phyloP scores from a whole-genome alignment of 768 basidiomycete species.

The Megacollybia marginata region DNA sequence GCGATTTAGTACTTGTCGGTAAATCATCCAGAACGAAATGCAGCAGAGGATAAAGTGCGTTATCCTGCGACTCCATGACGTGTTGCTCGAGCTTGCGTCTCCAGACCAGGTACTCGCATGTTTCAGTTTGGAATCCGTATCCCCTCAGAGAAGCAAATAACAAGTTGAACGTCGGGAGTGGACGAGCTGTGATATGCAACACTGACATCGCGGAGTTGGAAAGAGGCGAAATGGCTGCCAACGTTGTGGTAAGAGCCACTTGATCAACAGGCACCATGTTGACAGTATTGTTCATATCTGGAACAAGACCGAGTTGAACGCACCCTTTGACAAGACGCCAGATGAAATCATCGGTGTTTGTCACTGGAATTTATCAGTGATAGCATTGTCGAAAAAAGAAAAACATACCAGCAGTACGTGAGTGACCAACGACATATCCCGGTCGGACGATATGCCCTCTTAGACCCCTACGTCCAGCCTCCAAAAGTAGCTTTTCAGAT shows the following conservation, averaged over 20 bases:
- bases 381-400: conserved; percentile 1
- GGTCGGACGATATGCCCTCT: conserved; percentile 84
- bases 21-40: conserved; percentile 98
- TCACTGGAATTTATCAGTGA: conserved; percentile 44
- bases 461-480: conserved; percentile 83
- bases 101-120: conserved; percentile 90
- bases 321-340: conserved; percentile 99
- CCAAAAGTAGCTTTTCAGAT: conserved; percentile 87
- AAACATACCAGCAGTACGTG: conserved; percentile 63
- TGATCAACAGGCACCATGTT: conserved; percentile 99
- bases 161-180: conserved; percentile 84
- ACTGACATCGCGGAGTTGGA: conserved; percentile 38
- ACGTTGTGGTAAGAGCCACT: conserved; percentile 71
- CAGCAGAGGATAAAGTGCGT: conserved; percentile 92
- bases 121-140: conserved; percentile 75
- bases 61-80: conserved; percentile 90
- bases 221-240: conserved; percentile 33
- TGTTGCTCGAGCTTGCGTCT: conserved; percentile 89
- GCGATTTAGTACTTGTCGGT: conserved; percentile 92
- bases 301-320: conserved; percentile 90
- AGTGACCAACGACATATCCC: conserved; percentile 95
- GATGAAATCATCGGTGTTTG: conserved; percentile 98
- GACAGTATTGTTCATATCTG: conserved; percentile 96
- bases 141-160: conserved; percentile 63
- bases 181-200: conserved; percentile 80